Base-by-base conservation (phyloP, 768 basidiomycete species). In the Auricularia heimuer region DNA sequence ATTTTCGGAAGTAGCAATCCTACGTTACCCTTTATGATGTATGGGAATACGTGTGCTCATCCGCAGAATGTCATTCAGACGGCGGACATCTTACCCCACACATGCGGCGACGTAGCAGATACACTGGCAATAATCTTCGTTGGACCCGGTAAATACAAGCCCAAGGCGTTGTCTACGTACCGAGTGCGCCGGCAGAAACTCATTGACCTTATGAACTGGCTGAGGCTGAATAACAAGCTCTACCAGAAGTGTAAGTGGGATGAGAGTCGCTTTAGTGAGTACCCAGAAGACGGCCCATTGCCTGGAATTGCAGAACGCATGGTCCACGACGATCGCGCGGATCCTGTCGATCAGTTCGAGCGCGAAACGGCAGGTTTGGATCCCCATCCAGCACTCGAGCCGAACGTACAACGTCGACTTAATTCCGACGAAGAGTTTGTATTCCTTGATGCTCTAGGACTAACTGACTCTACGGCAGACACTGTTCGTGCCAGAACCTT, bases 1-100 rank as follows among this genome's bases (percentile, higher is more conserved):
- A 21, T 77, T 3, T 73, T 72, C 65, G 54, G 70, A 3, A 74
- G 73, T 3, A 68, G 66, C 2, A 67, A 75, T 65, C 62, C 70
- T 4, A 33, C 14, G 0, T 66, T 71, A 21, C 72, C 76, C 0
- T 65, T 33, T 11, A 67, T 75, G 0, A 70, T 76, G 47, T 70
- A 75, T 69, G 75, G 75, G 1, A 77, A 77, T 61, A 76, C 72
- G 1, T 77, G 75, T 68, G 70, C 75, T 6, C 73, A 76, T 68
- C 69, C 75, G 6, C 71, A 71, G 68, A 77, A 77, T 66, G 39
- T 75, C 2, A 29, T 73, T 2, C 74, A 74, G 1, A 75, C 74
- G 14, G 74, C 71, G 0, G 18, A 54, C 35, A 66, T 71, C 0
- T 62, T 77, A 1, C 75, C 75, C n/a, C 60, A 69, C 0, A 72